Evolutionary conservation across 1,139 yeast species (phyloP), one percentile per base, ranked within the genome.

Genomic region (Sugiyamaella castrensis): DNA sequence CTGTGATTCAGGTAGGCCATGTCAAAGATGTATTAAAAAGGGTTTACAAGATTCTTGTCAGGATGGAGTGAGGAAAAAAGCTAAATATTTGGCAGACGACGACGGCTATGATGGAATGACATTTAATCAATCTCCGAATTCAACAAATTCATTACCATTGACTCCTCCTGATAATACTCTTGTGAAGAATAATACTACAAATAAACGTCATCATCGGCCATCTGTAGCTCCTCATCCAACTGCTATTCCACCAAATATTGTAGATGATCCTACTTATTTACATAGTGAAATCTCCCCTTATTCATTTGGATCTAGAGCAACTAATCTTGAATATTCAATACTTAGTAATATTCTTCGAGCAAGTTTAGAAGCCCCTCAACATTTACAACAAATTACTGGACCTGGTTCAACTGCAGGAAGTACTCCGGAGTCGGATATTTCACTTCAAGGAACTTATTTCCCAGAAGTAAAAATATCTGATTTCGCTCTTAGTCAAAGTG

Each of bases 11-110:
- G 68, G 68, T 36, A 62, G 98, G 42, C 98, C 98, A 0, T 91
- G 98, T 61, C 74, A 76, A 49, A 68, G 96, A 43, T 91, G 98
- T 66, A 65, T 84, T n/a, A 75, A 74, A 42, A 72, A 87, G 57
- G 89, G 89, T 0, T 69, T 87, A n/a, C 77, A 74, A 4, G 74
- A 70, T 13, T 73, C 84, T 0, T 89, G 98, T 68, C 80, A 81
- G 40, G 96, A 89, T 71, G 96, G 96, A 2, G 94, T 94, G 1
- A 70, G 97, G 47, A 89, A 89, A 69, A 73, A 80, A 56, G 87
- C 88, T 66, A 89, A 89, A 65, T 89, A 89, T 59, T 67, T 89
- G 47, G 75, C 55, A 15, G 66, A 57, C 30, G 61, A 54, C 24
- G 41, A 46, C 28, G 19, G 42, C 19, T 24, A 29, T 9, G 15